These are phyloP conservation scores for Chenopodium suecicum DNA, from an alignment of 148 eudicot genomes.

Conservation along the genomic window DNA sequence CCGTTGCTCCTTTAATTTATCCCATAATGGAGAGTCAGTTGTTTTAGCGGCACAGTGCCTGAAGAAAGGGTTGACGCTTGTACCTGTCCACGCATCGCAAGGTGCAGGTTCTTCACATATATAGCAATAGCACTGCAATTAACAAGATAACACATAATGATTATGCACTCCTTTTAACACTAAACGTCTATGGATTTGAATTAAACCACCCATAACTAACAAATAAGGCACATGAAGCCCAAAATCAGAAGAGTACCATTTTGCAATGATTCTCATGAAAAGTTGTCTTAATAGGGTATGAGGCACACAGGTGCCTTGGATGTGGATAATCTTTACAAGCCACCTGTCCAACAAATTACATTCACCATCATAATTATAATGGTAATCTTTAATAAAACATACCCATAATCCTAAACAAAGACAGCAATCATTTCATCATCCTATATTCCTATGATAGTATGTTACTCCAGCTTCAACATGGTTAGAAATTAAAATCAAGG, in stretches of 20 bases:
- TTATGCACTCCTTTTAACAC: background rate
- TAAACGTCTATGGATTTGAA: too few species aligned
- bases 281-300: slow-evolving; percentile 15
- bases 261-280: slow-evolving; percentile 24
- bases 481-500: too few species aligned
- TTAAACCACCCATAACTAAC: background rate
- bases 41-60: slow-evolving; percentile 16
- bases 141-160: background rate
- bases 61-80: background rate
- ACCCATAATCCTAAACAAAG: background rate
- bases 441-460: background rate
- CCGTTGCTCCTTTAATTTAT: background rate
- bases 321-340: slow-evolving; percentile 35
- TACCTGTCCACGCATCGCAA: slow-evolving; percentile 31
- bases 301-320: slow-evolving; percentile 28
- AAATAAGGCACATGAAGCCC: background rate
- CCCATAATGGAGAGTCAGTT: background rate
- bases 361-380: background rate
- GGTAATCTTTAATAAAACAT: background rate
- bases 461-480: background rate
- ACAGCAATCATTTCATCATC: background rate
- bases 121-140: slow-evolving; percentile 44
- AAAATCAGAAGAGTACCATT: slow-evolving; percentile 1
- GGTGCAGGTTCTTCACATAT: slow-evolving; percentile 51
- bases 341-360: slow-evolving; percentile 15